Base-by-base conservation (phyloP, 148 eudicot species). In the Arbutus unedo region DNA sequence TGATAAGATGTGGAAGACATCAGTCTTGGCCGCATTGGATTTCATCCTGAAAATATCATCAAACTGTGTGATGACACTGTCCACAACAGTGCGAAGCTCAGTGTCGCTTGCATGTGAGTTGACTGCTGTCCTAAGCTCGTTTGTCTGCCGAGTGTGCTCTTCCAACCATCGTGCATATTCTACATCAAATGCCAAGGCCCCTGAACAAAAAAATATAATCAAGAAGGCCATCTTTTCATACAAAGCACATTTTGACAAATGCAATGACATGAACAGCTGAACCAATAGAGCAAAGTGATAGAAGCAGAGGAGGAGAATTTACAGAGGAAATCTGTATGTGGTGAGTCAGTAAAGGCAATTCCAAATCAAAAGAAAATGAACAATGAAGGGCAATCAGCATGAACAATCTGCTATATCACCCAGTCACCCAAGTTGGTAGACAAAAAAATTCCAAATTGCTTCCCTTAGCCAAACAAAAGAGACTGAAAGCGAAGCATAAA, bases 151-250 rank as follows among this genome's bases (percentile, higher is more conserved):
- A 84, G 88, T 96, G 18, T 92, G 97, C 81, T 96, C 99, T 88
- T 96, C 99, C 54, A 88, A 49, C 99, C 99, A 96, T 57, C 99
- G 87, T 54, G 97, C 84, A 85, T 96, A 93, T 86, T 96, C 99
- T 23, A 86, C 93, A 84, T 94, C 97, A 89, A 96, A 96, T 50
- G 98, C 94, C 93, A 94, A 83, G 53, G 98, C 94, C 56, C 98
- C 99, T 94, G 87, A 82, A 85, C 7, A 53, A 76, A 72, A 14
- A 72, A 72, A 5, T 6, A 5, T 43, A 16, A 44, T 44, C 76
- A 72, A 6, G 50, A 41, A 72, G 1, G 76, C 21, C 21, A 44
- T 44, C 21, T 72, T 44, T 44, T 7, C 31, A 11, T 9, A 41
- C 5, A 43, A 47, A 0, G 8, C 56, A 21, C 45, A 78, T 59